Evolutionary conservation across 2,329 filamentous ascomycete genomes (phyloP).

Genomic region (Chaetoscypha palmicola): DNA sequence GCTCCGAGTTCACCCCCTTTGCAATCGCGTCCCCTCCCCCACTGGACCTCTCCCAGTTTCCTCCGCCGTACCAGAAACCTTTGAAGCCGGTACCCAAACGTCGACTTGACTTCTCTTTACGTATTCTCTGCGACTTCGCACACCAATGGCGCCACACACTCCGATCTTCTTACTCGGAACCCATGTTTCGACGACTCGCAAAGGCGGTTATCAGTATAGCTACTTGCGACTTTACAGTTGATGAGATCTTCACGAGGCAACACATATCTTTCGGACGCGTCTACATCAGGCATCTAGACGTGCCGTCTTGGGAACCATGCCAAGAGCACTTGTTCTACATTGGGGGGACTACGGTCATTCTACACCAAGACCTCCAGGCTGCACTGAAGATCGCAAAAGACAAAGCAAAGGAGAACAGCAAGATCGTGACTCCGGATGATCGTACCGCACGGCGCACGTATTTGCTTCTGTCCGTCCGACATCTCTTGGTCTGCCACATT

Average conservation of each 20-base stretch:
- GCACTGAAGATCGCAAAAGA: constrained; percentile 6
- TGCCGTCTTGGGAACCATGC: constrained; percentile 8
- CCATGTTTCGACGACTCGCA: constrained; percentile 13
- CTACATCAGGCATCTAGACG: constrained; percentile 7
- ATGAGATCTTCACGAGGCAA: constrained; percentile 2
- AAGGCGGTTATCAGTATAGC: constrained; percentile 11
- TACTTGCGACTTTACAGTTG: constrained; percentile 9
- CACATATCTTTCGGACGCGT: constrained; percentile 2
- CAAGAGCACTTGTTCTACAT: constrained; percentile 7
- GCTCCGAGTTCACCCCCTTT: constrained; percentile 6
- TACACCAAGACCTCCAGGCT: constrained; percentile 11
- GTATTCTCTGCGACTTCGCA: constrained; percentile 12
- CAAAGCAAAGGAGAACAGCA: neutral
- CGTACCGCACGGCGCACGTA: constrained; percentile 6
- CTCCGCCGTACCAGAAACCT: constrained; percentile 6
- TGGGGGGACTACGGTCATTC: constrained; percentile 7
- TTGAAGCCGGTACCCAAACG: constrained; percentile 1
- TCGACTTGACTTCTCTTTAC: constrained; percentile 4
- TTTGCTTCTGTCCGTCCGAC: constrained; percentile 13
- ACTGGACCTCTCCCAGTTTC: constrained; percentile 5
- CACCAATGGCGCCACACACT: constrained; percentile 16
- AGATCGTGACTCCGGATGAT: too few relatives aligned
- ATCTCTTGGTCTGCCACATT: constrained; percentile 10
- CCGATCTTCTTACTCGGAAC: constrained; percentile 7
- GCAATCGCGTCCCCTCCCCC: neutral